phyloP scores from a whole-genome alignment of 192 early-diverging fungal genomes.

The Kickxella alabastrina region DNA sequence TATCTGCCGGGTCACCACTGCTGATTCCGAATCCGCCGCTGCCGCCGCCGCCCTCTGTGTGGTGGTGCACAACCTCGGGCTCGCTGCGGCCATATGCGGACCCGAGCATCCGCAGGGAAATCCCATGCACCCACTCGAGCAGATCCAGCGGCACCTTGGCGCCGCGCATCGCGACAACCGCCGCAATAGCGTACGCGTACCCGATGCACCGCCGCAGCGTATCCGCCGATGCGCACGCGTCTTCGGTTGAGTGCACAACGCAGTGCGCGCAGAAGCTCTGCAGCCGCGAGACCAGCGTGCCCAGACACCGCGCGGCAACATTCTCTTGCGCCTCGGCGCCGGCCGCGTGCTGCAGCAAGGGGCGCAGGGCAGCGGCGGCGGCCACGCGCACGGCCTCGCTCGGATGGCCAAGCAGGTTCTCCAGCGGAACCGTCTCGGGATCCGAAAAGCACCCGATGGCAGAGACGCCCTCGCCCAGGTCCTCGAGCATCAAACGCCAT shows the following conservation, averaged over 20 bases:
- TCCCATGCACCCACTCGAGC: slow-evolving; percentile 70
- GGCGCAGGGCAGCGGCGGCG: slow-evolving; percentile 66
- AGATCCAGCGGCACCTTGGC: slow-evolving; percentile 66
- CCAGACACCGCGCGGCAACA: slow-evolving; percentile 57
- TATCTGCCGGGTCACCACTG: slow-evolving; percentile 7
- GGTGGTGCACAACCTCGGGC: slow-evolving; percentile 8
- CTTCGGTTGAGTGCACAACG: slow-evolving; percentile 49
- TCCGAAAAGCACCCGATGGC: neutral
- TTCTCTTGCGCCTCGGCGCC: slow-evolving; percentile 13
- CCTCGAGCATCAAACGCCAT: slow-evolving; percentile 65
- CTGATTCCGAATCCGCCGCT: neutral
- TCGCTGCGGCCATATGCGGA: slow-evolving; percentile 31
- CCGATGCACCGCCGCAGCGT: slow-evolving; percentile 56
- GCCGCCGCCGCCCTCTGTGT: neutral
- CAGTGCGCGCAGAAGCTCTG: slow-evolving; percentile 69
- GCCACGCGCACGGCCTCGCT: slow-evolving; percentile 69
- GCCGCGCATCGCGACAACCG: slow-evolving; percentile 57
- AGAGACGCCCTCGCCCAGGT: slow-evolving; percentile 57
- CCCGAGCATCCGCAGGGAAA: slow-evolving; percentile 73
- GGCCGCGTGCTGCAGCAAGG: slow-evolving; percentile 63
- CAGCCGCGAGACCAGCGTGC: slow-evolving; percentile 60
- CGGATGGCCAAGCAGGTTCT: slow-evolving; percentile 64
- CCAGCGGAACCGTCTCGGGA: slow-evolving; percentile 56
- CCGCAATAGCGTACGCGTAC: slow-evolving; percentile 63
- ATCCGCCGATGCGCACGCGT: slow-evolving; percentile 24